phyloP scores from a whole-genome alignment of 1,139 yeast genomes.

The Taphrina flavorubra region DNA sequence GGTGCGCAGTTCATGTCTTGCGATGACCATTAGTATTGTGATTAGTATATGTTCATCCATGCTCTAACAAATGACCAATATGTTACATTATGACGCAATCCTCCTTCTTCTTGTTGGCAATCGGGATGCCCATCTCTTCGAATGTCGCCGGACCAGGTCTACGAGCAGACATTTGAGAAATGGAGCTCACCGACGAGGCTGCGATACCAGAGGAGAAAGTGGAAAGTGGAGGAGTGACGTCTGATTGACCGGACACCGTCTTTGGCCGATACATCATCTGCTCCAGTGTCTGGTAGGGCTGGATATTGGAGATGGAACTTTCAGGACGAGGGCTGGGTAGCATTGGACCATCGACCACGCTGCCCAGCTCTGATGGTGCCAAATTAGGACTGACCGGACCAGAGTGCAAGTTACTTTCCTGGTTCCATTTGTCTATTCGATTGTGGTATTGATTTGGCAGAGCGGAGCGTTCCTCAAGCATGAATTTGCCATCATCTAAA shows the following conservation, averaged over 20 bases:
- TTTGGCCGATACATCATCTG: not conserved
- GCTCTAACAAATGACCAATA: no score
- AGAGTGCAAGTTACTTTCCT: constrained; percentile 5
- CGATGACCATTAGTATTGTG: no score
- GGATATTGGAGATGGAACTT: constrained; percentile 28
- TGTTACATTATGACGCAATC: constrained; percentile 50
- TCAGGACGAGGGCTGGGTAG: constrained; percentile 32
- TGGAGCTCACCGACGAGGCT: constrained; percentile 17
- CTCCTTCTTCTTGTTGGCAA: constrained; percentile 47
- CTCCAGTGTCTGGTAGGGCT: constrained; percentile 7
- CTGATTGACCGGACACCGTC: not conserved
- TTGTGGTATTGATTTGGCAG: not conserved
- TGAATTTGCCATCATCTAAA: not conserved
- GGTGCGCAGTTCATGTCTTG: not conserved
- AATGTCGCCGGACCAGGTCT: constrained; percentile 53
- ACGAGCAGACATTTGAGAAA: not conserved
- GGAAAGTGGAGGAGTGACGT: not conserved
- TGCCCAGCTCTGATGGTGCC: constrained; percentile 30
- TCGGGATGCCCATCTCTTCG: constrained; percentile 51
- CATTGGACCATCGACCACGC: not conserved
- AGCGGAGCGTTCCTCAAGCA: not conserved
- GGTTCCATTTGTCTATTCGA: constrained; percentile 12
- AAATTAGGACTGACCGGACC: constrained; percentile 20
- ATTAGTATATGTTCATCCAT: no score
- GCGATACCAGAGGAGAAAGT: constrained; percentile 5